phyloP scores from a whole-genome alignment of 1,284 basidiomycete genomes.

The Omphalotus olearius region DNA sequence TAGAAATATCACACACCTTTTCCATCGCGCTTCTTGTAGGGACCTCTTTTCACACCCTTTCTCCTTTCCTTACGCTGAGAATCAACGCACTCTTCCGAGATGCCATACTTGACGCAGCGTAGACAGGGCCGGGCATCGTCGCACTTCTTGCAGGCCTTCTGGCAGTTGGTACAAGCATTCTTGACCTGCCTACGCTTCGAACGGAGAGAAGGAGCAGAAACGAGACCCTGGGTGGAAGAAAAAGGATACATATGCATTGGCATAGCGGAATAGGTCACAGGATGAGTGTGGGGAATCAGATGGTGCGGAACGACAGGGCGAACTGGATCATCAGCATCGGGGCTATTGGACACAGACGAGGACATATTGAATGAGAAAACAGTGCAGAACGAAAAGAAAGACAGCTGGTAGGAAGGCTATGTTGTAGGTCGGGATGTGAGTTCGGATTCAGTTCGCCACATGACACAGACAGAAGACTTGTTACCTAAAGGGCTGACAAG shows the following conservation, averaged over 20 bases:
- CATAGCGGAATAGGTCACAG: conserved; percentile 10
- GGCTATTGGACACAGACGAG: background rate
- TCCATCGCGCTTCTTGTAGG: conserved; percentile 91
- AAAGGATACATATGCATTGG: conserved; percentile 23
- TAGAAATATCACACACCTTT: conserved; percentile 50
- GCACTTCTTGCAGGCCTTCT: conserved; percentile 89
- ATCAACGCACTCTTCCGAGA: conserved; percentile 74
- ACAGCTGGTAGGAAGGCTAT: no score
- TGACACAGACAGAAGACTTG: background rate
- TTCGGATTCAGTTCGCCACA: conserved; percentile 5
- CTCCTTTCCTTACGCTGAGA: conserved; percentile 81
- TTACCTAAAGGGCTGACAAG: no score
- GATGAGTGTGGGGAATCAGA: conserved; percentile 4
- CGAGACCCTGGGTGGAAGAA: conserved; percentile 14
- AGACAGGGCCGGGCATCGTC: conserved; percentile 84
- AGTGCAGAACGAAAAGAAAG: background rate
- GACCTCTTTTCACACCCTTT: conserved; percentile 83
- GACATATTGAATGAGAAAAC: conserved; percentile 2
- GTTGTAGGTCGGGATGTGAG: no score
- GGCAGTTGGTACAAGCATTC: conserved; percentile 86
- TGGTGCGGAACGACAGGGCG: conserved; percentile 3
- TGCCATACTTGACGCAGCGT: conserved; percentile 82
- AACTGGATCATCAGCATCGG: conserved; percentile 1
- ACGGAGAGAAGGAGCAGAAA: conserved; percentile 39
- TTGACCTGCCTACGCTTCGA: conserved; percentile 85